A percentile compares a stretch with the other conserved stretches of the same genome.
These are phyloP conservation scores for Pyrenophora graminea DNA, from an alignment of 2,329 filamentous ascomycete species.

Conservation along the genomic window DNA sequence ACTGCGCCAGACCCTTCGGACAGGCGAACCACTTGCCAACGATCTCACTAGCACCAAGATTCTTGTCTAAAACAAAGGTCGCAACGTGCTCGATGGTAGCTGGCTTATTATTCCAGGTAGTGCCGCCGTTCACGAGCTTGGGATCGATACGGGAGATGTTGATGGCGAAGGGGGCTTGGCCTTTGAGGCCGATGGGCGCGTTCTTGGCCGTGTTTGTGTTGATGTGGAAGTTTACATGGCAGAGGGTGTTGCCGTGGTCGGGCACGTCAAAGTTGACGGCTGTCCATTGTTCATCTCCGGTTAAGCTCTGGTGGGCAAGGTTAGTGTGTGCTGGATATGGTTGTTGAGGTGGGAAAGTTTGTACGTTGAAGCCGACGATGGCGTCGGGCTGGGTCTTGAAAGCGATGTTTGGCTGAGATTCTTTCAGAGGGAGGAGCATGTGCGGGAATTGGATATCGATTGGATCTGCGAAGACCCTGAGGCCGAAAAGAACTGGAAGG, in stretches of 20 bases:
- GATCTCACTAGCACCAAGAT: conserved; percentile 2
- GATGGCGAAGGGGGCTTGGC: conserved; percentile 28
- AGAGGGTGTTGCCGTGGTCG: conserved; percentile 26
- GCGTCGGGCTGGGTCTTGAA: conserved; percentile 31
- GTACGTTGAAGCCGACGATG: conserved; percentile 26
- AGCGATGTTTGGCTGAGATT: conserved; percentile 20
- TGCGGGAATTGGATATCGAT: conserved; percentile 34
- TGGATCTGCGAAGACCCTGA: conserved; percentile 17
- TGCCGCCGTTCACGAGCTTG: conserved; percentile 31
- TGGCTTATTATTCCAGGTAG: conserved; percentile 36
- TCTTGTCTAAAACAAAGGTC: conserved; percentile 1
- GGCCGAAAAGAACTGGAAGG: conserved; percentile 22
- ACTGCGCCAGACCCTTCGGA: conserved; percentile 31
- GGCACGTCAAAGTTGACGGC: conserved; percentile 41
- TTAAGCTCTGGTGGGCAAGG: conserved; percentile 11
- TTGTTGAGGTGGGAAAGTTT: not conserved
- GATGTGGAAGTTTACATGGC: conserved; percentile 34
- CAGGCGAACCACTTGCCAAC: conserved; percentile 25
- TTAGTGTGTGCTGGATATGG: not conserved
- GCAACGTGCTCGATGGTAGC: conserved; percentile 10
- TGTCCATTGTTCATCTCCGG: conserved; percentile 17
- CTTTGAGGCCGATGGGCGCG: conserved; percentile 27
- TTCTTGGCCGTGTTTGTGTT: conserved; percentile 22
- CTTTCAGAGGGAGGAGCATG: conserved; percentile 41
- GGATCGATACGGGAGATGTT: conserved; percentile 28